These are phyloP conservation scores for Ulmus americana DNA, from an alignment of 331 rosid genomes.

Conservation along the genomic window DNA sequence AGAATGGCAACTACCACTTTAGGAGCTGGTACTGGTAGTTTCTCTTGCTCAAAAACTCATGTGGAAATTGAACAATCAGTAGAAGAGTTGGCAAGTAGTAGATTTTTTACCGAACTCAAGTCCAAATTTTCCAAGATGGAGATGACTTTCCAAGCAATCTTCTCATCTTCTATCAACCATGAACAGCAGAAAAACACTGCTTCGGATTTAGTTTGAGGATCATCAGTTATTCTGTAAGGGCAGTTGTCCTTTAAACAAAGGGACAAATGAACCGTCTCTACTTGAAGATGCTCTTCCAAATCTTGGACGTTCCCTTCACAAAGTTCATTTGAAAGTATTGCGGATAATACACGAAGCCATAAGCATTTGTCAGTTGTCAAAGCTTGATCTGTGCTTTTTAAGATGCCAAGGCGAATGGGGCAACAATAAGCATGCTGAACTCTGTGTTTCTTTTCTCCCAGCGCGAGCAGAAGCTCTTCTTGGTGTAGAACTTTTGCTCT, in stretches of 20 bases:
- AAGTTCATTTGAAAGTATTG: slow-evolving; percentile 27
- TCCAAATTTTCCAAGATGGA: slow-evolving; percentile 30
- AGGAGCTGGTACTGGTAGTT: background rate
- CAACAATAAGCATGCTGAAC: slow-evolving; percentile 38
- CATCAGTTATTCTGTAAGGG: slow-evolving; percentile 35
- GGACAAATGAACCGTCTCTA: slow-evolving; percentile 35
- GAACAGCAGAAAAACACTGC: slow-evolving; percentile 37
- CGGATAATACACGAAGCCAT: slow-evolving; percentile 29
- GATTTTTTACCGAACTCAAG: slow-evolving; percentile 2
- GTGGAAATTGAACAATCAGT: background rate
- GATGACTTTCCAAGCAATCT: slow-evolving; percentile 46
- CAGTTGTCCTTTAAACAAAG: slow-evolving; percentile 37
- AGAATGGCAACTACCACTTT: too few relatives aligned
- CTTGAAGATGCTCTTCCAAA: slow-evolving; percentile 39
- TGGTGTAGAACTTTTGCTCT: slow-evolving; percentile 51
- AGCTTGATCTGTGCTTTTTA: slow-evolving; percentile 2
- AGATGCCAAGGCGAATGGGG: slow-evolving; percentile 28
- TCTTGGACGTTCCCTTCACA: slow-evolving; percentile 34
- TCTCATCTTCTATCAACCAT: slow-evolving; percentile 43
- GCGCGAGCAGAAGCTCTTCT: slow-evolving; percentile 55
- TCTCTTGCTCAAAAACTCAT: background rate
- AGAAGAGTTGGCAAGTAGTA: background rate
- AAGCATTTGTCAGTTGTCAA: slow-evolving; percentile 13
- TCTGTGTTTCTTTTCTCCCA: slow-evolving; percentile 52
- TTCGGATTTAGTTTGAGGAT: slow-evolving; percentile 9